These are phyloP conservation scores for Aspergillus alliaceus DNA, from an alignment of 2,329 filamentous ascomycete genomes.

Conservation along the genomic window DNA sequence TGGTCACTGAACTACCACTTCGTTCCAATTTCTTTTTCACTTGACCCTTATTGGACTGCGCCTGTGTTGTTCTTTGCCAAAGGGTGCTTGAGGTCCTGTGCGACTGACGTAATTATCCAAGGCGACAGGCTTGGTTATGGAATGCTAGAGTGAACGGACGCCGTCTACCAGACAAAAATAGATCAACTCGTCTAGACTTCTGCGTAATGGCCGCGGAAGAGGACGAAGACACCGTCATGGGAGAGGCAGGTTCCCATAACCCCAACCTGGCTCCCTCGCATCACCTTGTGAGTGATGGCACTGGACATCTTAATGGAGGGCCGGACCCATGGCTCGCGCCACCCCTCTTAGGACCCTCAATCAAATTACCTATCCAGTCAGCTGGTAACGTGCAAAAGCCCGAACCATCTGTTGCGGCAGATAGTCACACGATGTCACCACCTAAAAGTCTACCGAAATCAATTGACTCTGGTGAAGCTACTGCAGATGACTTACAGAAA, in stretches of 20 bases:
- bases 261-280: conserved; percentile 17
- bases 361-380: conserved; percentile 20
- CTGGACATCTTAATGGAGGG: conserved; percentile 19
- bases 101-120: background rate
- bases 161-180: conserved; percentile 9
- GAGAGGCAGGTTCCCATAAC: conserved; percentile 25
- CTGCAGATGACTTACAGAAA: conserved; percentile 20
- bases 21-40: background rate
- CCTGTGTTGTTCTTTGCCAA: background rate
- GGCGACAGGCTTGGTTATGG: conserved; percentile 17
- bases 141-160: conserved; percentile 5
- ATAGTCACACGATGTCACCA: conserved; percentile 14
- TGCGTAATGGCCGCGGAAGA: conserved; percentile 27
- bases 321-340: conserved; percentile 24
- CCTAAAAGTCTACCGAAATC: conserved; percentile 25
- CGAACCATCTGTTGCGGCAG: conserved; percentile 4
- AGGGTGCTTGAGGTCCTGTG: background rate
- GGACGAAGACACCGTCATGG: conserved; percentile 44
- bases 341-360: conserved; percentile 20
- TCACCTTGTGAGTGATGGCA: conserved; percentile 13
- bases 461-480: conserved; percentile 25
- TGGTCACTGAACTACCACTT: background rate
- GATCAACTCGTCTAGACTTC: conserved; percentile 3
- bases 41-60: background rate
- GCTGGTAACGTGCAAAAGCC: conserved; percentile 1